Percentiles rank a stretch among this genome's conserved stretches.
phyloP scores from a whole-genome alignment of 495 filamentous ascomycete species.

The Podospora appendiculata region DNA sequence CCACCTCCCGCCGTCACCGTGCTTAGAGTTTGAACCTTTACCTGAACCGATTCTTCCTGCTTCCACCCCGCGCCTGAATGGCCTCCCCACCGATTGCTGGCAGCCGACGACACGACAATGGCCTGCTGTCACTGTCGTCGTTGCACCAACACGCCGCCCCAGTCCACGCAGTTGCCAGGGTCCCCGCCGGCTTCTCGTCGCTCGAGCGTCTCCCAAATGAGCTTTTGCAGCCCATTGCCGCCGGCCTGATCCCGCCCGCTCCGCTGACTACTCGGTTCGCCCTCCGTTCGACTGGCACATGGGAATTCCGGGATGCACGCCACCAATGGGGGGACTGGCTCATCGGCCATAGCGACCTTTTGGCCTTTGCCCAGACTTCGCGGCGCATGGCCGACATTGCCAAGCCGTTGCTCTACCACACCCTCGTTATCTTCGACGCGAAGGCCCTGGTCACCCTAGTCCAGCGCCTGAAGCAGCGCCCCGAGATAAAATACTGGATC shows the following conservation, averaged over 20 bases:
- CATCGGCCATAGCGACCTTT: conserved; percentile 12
- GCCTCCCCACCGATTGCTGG: conserved; percentile 1
- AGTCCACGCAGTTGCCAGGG: not conserved
- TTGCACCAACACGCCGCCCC: not conserved
- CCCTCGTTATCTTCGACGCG: conserved; percentile 19
- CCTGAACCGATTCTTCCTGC: too few relatives aligned
- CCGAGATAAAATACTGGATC: conserved; percentile 20
- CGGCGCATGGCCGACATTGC: conserved; percentile 23
- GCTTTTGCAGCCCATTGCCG: conserved; percentile 22
- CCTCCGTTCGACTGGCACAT: conserved; percentile 21
- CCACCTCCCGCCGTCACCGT: not conserved
- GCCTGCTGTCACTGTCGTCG: not conserved
- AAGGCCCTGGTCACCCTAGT: conserved; percentile 14
- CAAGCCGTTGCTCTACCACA: conserved; percentile 23
- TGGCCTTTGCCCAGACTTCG: conserved; percentile 22
- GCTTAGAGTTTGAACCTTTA: too few relatives aligned
- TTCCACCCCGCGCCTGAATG: conserved; percentile 1
- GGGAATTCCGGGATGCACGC: conserved; percentile 22
- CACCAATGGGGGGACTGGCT: conserved; percentile 24
- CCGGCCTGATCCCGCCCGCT: conserved; percentile 13
- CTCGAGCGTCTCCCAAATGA: conserved; percentile 22
- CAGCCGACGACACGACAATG: not conserved
- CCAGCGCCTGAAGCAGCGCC: conserved; percentile 10
- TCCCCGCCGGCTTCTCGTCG: not conserved
- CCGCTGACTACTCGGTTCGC: conserved; percentile 23